Conservation (phyloP, 495 filamentous ascomycete genomes). For the Talaromyces adpressus region DNA sequence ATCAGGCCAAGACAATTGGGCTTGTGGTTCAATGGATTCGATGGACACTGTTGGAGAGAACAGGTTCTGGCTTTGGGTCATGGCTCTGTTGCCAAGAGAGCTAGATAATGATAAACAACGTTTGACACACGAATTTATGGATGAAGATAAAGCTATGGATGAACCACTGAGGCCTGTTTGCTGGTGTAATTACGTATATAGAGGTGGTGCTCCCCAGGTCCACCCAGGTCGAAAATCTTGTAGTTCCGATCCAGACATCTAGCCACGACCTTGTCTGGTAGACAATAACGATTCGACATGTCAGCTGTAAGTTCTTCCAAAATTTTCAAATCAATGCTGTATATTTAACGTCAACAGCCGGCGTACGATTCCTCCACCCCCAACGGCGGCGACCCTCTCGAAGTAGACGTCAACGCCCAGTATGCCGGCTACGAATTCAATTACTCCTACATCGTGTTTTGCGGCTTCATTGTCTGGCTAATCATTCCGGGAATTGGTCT, state of each 20-base stretch:
- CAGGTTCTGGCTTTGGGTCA: neutral
- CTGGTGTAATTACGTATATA: neutral
- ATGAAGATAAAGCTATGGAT: neutral
- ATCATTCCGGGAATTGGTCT: slow-evolving; percentile 55
- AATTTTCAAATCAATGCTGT: neutral
- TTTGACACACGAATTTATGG: neutral
- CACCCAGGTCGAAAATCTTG: neutral
- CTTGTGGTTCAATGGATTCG: neutral
- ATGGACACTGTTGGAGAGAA: neutral
- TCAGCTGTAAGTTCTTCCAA: neutral
- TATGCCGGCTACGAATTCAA: slow-evolving; percentile 44
- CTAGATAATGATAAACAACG: neutral
- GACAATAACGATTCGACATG: neutral
- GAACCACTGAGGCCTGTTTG: too few relatives aligned
- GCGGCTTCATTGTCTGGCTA: slow-evolving; percentile 49
- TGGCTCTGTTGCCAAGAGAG: neutral
- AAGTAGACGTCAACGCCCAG: slow-evolving; percentile 44
- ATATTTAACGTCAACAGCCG: slow-evolving; percentile 18
- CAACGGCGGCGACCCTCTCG: slow-evolving; percentile 35
- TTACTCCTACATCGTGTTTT: slow-evolving; percentile 44
- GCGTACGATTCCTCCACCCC: slow-evolving; percentile 35
- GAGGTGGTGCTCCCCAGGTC: neutral
- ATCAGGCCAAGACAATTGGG: neutral
- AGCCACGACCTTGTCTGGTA: neutral
- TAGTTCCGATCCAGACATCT: neutral